Evolutionary conservation across 2,329 filamentous ascomycete genomes (phyloP), one percentile per base, ranked within the genome.

Genomic region (Niveomyces coronatus): DNA sequence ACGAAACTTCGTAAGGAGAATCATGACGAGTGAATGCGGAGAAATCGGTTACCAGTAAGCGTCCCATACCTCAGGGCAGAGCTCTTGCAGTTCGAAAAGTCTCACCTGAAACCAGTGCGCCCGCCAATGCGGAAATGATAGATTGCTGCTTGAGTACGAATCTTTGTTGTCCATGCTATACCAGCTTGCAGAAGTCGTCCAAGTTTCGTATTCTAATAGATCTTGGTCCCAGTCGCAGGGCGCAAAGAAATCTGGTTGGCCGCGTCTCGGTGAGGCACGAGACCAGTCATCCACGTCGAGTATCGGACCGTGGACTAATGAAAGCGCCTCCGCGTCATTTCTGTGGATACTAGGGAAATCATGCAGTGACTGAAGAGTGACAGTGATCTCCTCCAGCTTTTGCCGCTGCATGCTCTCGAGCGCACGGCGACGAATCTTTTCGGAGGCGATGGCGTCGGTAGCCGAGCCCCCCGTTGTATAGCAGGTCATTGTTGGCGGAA

Each of bases 351-450:
- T n/a, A 4, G 35, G 19, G 1, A 23, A 6, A n/a, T 23, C 18
- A n/a, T 24, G 17, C 0, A 31, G 19, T 23, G 15, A 5, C 3
- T 37, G 9, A 5, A 37, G 35, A 10, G 27, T 8, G 4, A 3
- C 10, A 5, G n/a, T 17, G 6, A 31, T 37, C 5, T 37, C 19
- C 9, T n/a, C 9, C 3, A 37, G 35, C 6, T 24, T 22, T 5
- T 30, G 14, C 18, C 14, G n/a, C 35, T 37, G 35, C 13, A 31
- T 30, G 8, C 9, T 5, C 14, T 37, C 35, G 27, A 37, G 35
- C 5, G 27, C 18, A 27, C 18, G 18, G 9, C 35, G 19, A 9
- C 35, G 27, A 37, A 31, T 23, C 19, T 37, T 30, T 22, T 37
- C 35, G 18, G 19, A 9, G 9, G 27, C 27, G 5, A 6, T 13